Evolutionary conservation across 768 basidiomycete species (phyloP), one percentile per base, ranked within the genome.

Genomic region (Cystofilobasidium bisporidii): DNA sequence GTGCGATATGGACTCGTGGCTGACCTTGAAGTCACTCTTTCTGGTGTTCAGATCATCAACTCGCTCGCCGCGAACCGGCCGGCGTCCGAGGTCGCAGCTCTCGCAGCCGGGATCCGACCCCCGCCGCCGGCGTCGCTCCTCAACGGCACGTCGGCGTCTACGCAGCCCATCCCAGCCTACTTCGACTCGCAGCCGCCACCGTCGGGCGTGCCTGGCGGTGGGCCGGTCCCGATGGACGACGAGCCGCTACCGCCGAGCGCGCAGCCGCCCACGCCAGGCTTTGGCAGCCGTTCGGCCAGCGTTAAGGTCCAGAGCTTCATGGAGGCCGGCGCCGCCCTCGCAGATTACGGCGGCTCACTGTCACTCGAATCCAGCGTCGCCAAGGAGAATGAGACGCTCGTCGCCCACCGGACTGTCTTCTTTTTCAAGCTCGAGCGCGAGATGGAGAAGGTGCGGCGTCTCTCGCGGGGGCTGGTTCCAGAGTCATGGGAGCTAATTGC

Each of bases 381-480:
- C 20, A 82, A 85, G 72, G 86, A 89, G 74, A 82, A 83, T 36
- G 87, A 86, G 22, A 87, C 89, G 74, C 92, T 97, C 72, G 89
- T 88, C 74, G 91, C 92, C 18, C 91, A 94, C 80, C 91, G 93
- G 75, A 89, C 93, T 4, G 91, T 91, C 1, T 99, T 98, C 81
- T 98, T 99, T 81, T 98, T 96, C 83, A 98, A 93, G 76, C 83
- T 99, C 0, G 93, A 97, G 76, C 84, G 94, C 26, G 96, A 99
- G 77, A 80, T 98, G 26, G 96, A 98, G 79, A 99, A 98, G 85
- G 94, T 88, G 72, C 71, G 81, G 22, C 22, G 71, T 0, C 50
- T 22, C 33, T 26, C 18, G 36, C 47, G 2, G 24, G 24, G 22
- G 33, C 14, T 14, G 43, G 38, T n/a, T n/a, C n/a, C n/a, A n/a